Base-by-base conservation (phyloP, 106 monocot species). In the Amphibolis antarctica region DNA sequence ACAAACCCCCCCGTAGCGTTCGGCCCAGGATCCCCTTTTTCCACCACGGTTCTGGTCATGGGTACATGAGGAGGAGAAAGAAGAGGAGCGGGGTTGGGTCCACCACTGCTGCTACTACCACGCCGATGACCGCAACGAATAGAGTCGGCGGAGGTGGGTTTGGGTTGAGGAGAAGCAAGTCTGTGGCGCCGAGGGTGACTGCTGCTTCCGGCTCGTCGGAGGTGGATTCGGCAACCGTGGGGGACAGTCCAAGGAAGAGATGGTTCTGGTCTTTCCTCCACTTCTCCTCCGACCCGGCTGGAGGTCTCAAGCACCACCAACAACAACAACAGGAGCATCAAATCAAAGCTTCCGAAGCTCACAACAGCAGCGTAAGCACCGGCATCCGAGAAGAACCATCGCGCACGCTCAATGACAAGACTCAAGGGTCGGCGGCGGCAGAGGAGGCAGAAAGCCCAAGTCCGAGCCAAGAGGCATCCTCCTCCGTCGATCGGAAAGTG, bases 401-500 rank as follows among this genome's bases (percentile, higher is more conserved):
- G 4, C 2, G 7, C 36, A 36, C 36, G 36, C 12, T 5, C 18
- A 57, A 57, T n/a, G n/a, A n/a, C 12, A 57, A 28, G 18, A 28
- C 27, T 4, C 3, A 20, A 10, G 19, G 19, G 19, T 53, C 23
- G 21, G 0, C 26, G 12, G 29, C 14, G 29, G 57, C 14, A 15
- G 57, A 57, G 14, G 26, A 23, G 14, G 57, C 10, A 17, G 57
- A 57, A 27, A 57, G 28, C 57, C 29, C 28, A 57, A 57, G 57
- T 57, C 15, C 28, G 5, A 57, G 57, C 57, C 57, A 57, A 26
- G 26, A 57, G 25, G 26, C 5, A 0, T 27, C 57, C 27, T 57
- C 28, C 25, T 57, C 57, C 43, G n/a, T 61, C 10, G 44, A 42
- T n/a, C 7, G 63, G 12, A 74, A 73, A 46, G 74, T 79, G 52